Percentiles rank a stretch among this genome's conserved stretches.
phyloP scores from a whole-genome alignment of 2,329 filamentous ascomycete genomes.

The Triangularia verruculosa region DNA sequence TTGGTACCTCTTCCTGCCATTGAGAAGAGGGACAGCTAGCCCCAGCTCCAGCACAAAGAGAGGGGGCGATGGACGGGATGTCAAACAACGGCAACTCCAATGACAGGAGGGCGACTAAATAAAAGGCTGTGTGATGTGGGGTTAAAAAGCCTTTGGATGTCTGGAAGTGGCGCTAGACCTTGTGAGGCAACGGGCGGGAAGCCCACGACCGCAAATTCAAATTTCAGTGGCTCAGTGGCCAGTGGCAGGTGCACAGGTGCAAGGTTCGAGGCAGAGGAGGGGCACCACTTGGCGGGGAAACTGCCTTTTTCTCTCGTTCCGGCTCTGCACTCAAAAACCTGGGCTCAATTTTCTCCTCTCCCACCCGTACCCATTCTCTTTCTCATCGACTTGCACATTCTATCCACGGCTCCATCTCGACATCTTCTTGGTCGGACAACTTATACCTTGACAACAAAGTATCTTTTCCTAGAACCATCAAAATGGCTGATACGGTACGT shows the following conservation, averaged over 20 bases:
- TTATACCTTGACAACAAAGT: constrained; percentile 21
- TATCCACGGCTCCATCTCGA: constrained; percentile 13
- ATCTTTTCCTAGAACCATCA: constrained; percentile 43
- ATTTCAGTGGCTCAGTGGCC: constrained; percentile 18
- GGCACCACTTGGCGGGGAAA: constrained; percentile 26
- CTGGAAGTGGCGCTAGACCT: not conserved
- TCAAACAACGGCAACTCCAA: not conserved
- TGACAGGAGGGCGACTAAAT: not conserved
- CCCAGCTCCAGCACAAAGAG: not conserved
- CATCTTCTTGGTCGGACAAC: constrained; percentile 23
- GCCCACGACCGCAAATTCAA: constrained; percentile 15
- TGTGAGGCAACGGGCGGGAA: not conserved
- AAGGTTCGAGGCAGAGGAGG: constrained; percentile 17
- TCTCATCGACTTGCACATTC: constrained; percentile 23
- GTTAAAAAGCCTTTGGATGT: constrained; percentile 7
- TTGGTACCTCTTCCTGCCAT: not conserved
- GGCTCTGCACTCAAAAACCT: constrained; percentile 29
- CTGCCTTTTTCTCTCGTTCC: constrained; percentile 28
- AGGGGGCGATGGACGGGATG: not conserved
- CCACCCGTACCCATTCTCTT: constrained; percentile 27
- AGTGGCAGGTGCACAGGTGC: constrained; percentile 5
- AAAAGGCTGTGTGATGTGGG: constrained; percentile 5
- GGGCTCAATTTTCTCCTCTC: constrained; percentile 26
- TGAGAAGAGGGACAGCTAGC: not conserved
- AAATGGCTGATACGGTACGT: constrained; percentile 49